phyloP scores from a whole-genome alignment of 192 early-diverging fungal species.

The Coemansia sp. region DNA sequence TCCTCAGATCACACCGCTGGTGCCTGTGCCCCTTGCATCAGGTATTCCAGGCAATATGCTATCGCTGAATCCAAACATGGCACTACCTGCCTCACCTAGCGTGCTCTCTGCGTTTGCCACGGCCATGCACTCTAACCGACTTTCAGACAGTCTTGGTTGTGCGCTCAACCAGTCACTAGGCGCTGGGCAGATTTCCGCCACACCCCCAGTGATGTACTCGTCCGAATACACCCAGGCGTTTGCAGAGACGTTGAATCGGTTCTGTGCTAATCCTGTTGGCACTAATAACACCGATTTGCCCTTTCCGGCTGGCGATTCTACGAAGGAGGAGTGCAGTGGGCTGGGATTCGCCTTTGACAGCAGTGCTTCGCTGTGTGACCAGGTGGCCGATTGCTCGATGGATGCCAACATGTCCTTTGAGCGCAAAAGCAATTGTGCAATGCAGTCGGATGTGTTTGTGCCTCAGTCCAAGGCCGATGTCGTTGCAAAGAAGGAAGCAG shows the following conservation, averaged over 20 bases:
- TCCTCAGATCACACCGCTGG: neutral
- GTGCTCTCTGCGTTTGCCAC: conserved; percentile 24
- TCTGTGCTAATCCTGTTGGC: conserved; percentile 3
- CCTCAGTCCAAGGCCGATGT: too few species aligned
- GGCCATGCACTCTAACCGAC: neutral
- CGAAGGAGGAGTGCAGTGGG: too few species aligned
- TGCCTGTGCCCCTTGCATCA: neutral
- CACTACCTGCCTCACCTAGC: conserved; percentile 4
- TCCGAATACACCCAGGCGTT: conserved; percentile 10
- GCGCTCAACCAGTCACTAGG: neutral
- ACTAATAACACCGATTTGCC: neutral
- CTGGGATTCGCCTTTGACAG: too few species aligned
- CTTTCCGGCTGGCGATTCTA: neutral
- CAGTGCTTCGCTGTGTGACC: too few species aligned
- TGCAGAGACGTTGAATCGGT: conserved; percentile 10
- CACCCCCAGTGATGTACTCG: neutral
- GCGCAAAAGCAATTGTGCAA: too few species aligned
- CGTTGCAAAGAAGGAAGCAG: too few species aligned
- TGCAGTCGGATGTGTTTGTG: too few species aligned
- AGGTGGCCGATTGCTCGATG: too few species aligned
- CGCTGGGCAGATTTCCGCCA: neutral
- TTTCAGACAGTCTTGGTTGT: neutral
- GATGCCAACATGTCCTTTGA: too few species aligned
- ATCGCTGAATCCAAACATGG: neutral
- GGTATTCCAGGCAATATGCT: neutral